Percentiles rank a stretch among this genome's conserved stretches.
These are phyloP conservation scores for Protomyces macrosporus DNA, from an alignment of 1,139 yeast genomes.

Conservation along the genomic window DNA sequence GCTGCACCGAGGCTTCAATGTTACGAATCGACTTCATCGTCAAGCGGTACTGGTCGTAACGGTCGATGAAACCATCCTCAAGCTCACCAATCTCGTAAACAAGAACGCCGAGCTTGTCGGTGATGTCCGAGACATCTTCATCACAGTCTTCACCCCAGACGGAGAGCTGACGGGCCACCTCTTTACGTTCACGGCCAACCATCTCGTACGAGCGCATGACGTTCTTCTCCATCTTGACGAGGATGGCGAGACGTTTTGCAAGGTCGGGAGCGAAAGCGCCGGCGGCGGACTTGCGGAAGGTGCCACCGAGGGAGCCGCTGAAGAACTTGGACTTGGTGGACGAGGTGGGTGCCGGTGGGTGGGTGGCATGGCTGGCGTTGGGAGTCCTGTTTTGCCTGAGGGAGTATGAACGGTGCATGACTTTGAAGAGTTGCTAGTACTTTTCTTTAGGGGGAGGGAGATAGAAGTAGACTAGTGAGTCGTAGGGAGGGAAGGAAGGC, in stretches of 20 bases:
- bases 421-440: conserved; percentile 28
- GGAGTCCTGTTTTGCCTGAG: conserved; percentile 94
- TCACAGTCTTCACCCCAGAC: conserved; percentile 98
- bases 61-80: conserved; percentile 96
- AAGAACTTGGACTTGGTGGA: conserved; percentile 85
- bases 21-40: conserved; percentile 92
- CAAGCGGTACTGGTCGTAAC: conserved; percentile 95
- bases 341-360: conserved; percentile 93
- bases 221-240: conserved; percentile 94
- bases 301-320: conserved; percentile 69
- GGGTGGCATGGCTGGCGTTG: conserved; percentile 88
- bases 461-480: not conserved
- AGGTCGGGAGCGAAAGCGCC: conserved; percentile 94
- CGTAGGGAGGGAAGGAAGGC: not conserved
- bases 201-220: conserved; percentile 90
- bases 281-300: conserved; percentile 81
- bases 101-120: conserved; percentile 93
- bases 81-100: conserved; percentile 95
- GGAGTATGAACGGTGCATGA: conserved; percentile 97
- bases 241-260: conserved; percentile 79
- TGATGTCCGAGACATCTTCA: conserved; percentile 93
- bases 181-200: conserved; percentile 91
- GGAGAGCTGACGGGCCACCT: conserved; percentile 92
- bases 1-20: conserved; percentile 96
- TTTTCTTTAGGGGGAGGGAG: conserved; percentile 6